Base-by-base conservation (phyloP, 2,329 filamentous ascomycete species). In the Berkeleyomyces rouxiae region DNA sequence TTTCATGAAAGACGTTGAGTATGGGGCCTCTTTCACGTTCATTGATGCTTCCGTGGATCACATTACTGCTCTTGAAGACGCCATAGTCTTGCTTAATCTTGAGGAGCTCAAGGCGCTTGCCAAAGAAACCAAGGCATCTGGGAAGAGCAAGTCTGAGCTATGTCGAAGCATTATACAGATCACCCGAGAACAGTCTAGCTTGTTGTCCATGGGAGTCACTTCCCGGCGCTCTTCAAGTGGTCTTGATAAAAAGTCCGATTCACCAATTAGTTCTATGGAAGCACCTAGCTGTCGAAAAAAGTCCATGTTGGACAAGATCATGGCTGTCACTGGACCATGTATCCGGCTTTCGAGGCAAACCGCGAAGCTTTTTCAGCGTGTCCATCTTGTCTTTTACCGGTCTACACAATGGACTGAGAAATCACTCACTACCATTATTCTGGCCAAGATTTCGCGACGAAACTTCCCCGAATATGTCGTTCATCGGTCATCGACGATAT, bases 361-460 rank as follows among this genome's bases (percentile, higher is more conserved):
- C 0, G 81, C 90, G 66, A 89, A 85, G 68, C 79, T 99, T 0
- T 99, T 99, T 69, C 90, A 96, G 72, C 83, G 93, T 36, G 90
- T 97, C 0, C 93, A 97, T 74, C 76, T 99, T 2, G 90, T 99
- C 37, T 99, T 96, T 72, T 97, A 97, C 72, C 82, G 92, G 64
- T 96, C 91, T 7, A 95, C 90, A 0, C 88, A 96, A 71, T 99
- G 93, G 93, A 95, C 91, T 0, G 92, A 97, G 69, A 97, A 96
- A 72, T 96, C 92, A 1, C 76, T 99, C 11, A 97, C 90, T 1
- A 92, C 91, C 0, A 92, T 97, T 61, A 96, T 99, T 53, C 79
- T 99, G 4, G 89, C 93, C 6, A 91, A 92, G 66, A 95, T 95
- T 63, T 88, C 91, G 1, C 82, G 84, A 51, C 81, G 89, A 43